Base-by-base conservation (phyloP, 257 asterid species). In the Jaltomata sinuosa region DNA sequence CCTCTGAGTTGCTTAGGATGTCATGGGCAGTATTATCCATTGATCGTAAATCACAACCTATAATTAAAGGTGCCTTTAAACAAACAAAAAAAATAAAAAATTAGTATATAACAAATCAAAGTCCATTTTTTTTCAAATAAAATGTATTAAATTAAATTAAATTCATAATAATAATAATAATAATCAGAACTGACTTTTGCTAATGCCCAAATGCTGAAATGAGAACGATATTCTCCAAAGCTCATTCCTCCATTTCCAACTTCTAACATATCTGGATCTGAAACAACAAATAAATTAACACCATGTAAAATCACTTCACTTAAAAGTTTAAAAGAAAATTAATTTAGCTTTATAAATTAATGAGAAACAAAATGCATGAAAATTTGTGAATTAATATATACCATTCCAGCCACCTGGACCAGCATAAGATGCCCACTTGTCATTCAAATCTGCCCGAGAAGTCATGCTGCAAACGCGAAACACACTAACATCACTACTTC, bases 351-450 rank as follows among this genome's bases (percentile, higher is more conserved):
- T 22, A 74, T 74, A 29, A 38, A 54, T 55, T 22, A 80, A 57
- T 62, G 10, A 62, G 38, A 16, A 53, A 59, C 38, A 12, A 59
- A 81, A 36, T 45, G 4, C n/a, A 57, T n/a, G 12, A 12, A 4
- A 1, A 38, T 40, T 18, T 81, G 15, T 53, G 36, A 19, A 4
- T 42, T 61, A 84, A 86, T 45, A 87, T 7, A 65, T 74, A 94
- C 99, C 99, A 34, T 96, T 96, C 99, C 99, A 96, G 85, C 94
- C 97, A 5, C 99, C 98, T 2, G 97, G 98, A 47, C 94, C 97
- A 16, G 98, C 97, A 64, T 94, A 94, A 27, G 92, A 55, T 53
- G 97, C 98, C 99, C 98, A 94, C 85, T 85, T 85, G 90, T 94
- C 95, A 71, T 96, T 95, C n/a, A 84, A 78, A 85, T 96, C 99